Percentiles rank a stretch among this genome's conserved stretches.
These are phyloP conservation scores for Suillus cothurnatus DNA, from an alignment of 768 basidiomycete species.

Conservation along the genomic window DNA sequence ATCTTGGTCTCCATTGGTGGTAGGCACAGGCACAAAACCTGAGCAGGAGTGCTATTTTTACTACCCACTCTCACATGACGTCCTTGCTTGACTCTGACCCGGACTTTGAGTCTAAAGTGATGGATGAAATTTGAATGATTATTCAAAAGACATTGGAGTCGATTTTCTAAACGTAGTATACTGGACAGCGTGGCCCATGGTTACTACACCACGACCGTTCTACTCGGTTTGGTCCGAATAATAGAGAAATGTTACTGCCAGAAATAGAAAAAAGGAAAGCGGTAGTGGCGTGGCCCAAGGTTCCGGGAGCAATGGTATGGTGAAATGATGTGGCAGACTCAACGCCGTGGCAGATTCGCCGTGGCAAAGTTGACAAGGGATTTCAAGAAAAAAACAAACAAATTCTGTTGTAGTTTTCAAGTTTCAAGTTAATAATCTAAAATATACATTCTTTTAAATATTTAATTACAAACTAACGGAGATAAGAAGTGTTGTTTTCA, in stretches of 20 bases:
- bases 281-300: slow-evolving; percentile 19
- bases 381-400: neutral
- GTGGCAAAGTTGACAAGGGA: slow-evolving; percentile 4
- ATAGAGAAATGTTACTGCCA: slow-evolving; percentile 17
- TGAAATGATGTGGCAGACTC: slow-evolving; percentile 26
- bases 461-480: neutral
- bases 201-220: neutral
- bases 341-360: slow-evolving; percentile 24
- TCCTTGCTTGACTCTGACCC: neutral
- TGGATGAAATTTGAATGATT: too few relatives aligned
- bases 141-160: too few relatives aligned
- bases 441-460: neutral
- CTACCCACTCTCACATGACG: neutral
- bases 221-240: neutral
- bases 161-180: too few relatives aligned
- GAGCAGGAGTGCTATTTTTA: neutral
- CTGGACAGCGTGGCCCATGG: neutral
- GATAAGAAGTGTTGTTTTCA: neutral
- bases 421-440: neutral
- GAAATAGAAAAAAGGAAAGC: slow-evolving; percentile 25
- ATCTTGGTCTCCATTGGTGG: neutral
- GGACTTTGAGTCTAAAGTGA: too few relatives aligned
- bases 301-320: slow-evolving; percentile 24
- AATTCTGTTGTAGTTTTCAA: neutral
- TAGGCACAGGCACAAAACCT: neutral